phyloP scores from a whole-genome alignment of 257 asterid species.

The Primulina tabacum region DNA sequence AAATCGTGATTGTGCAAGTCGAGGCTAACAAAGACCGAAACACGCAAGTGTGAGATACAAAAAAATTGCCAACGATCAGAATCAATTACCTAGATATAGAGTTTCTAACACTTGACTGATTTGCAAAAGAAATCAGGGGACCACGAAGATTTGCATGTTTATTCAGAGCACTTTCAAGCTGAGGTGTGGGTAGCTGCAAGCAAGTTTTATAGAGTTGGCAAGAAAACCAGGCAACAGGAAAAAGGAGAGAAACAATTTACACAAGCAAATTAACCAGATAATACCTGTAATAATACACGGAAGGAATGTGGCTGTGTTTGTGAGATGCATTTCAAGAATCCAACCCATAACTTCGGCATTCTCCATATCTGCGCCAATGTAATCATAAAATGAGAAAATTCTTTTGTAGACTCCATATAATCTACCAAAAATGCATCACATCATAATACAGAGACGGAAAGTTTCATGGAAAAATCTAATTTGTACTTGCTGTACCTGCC shows the following conservation, averaged over 20 bases:
- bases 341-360: constrained; percentile 92
- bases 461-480: constrained; percentile 7
- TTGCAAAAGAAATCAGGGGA: constrained; percentile 61
- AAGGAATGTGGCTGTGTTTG: constrained; percentile 97
- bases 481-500: constrained; percentile 56
- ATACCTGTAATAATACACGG: constrained; percentile 81
- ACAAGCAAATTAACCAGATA: constrained; percentile 13
- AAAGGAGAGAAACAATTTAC: constrained; percentile 6
- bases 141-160: constrained; percentile 79
- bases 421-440: constrained; percentile 11
- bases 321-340: constrained; percentile 87
- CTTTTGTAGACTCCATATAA: not conserved
- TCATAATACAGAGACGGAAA: constrained; percentile 9
- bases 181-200: constrained; percentile 93
- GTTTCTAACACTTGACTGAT: constrained; percentile 50
- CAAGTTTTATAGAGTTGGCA: constrained; percentile 26
- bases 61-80: not conserved
- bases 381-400: constrained; percentile 20
- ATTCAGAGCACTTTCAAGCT: constrained; percentile 84
- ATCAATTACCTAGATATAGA: constrained; percentile 70
- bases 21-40: not conserved
- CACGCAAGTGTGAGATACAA: not conserved
- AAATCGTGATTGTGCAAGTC: not conserved
- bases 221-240: constrained; percentile 6
- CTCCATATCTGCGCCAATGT: constrained; percentile 73